These are phyloP conservation scores for Zea luxurians DNA, from an alignment of 176 grass and related monocot species.

Conservation along the genomic window DNA sequence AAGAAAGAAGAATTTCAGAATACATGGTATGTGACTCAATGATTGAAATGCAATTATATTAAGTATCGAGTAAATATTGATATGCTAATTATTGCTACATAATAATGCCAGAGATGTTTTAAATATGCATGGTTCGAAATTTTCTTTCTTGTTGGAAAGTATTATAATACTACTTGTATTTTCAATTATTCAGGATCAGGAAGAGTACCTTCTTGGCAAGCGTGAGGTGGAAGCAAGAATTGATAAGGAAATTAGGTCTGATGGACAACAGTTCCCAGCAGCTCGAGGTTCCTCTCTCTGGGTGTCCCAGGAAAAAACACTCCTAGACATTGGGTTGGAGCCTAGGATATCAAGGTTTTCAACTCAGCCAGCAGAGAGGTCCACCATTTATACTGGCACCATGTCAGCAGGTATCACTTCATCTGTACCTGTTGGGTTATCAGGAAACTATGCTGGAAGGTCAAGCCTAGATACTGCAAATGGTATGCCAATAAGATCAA, in stretches of 20 bases:
- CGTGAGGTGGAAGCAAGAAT: slow-evolving; percentile 45
- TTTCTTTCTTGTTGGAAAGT: background rate
- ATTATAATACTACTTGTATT: slow-evolving; percentile 15
- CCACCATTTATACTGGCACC: slow-evolving; percentile 29
- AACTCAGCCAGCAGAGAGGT: slow-evolving; percentile 45
- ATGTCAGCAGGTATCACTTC: slow-evolving; percentile 48
- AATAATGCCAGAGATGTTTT: background rate
- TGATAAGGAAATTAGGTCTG: slow-evolving; percentile 44
- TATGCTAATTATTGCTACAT: slow-evolving; percentile 26
- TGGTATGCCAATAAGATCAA: slow-evolving; percentile 34
- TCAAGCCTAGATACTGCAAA: slow-evolving; percentile 48
- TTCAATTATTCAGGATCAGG: slow-evolving; percentile 55
- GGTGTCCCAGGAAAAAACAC: slow-evolving; percentile 30
- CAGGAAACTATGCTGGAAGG: slow-evolving; percentile 39
- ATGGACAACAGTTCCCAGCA: slow-evolving; percentile 37
- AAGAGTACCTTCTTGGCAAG: slow-evolving; percentile 51
- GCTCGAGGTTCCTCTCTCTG: slow-evolving; percentile 45
- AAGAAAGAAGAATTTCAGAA: slow-evolving; percentile 43
- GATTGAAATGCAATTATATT: slow-evolving; percentile 4
- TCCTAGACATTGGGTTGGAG: slow-evolving; percentile 37
- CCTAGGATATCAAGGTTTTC: slow-evolving; percentile 51
- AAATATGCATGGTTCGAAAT: background rate
- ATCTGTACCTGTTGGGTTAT: slow-evolving; percentile 47
- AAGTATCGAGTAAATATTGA: background rate
- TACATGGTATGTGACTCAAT: slow-evolving; percentile 57